Conservation (phyloP, 768 basidiomycete species). For the Lentinula detonsa region DNA sequence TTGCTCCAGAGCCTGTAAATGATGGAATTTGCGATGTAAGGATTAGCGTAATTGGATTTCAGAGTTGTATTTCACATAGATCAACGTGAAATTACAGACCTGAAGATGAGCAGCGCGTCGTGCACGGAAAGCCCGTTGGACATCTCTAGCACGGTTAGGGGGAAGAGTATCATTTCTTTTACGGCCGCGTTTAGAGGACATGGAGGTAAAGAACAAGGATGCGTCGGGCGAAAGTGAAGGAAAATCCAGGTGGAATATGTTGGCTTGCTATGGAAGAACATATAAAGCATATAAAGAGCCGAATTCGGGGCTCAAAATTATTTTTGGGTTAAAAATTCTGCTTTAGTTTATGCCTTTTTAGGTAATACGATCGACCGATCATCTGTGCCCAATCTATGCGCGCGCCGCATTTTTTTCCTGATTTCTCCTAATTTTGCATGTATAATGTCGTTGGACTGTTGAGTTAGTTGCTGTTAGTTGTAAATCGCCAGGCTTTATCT, state of each 20-base stretch:
- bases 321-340: background rate
- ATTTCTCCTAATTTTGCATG: background rate
- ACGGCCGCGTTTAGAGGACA: conserved; percentile 85
- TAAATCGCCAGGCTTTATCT: too few relatives aligned
- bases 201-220: conserved; percentile 21
- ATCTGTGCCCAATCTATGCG: background rate
- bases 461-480: too few relatives aligned
- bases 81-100: conserved; percentile 33
- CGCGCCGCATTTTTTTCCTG: background rate
- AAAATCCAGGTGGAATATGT: background rate
- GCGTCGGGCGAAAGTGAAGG: conserved; percentile 13
- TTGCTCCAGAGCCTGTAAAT: conserved; percentile 66
- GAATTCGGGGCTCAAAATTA: background rate
- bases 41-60: conserved; percentile 29
- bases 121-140: conserved; percentile 86
- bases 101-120: conserved; percentile 83
- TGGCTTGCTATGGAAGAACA: conserved; percentile 18
- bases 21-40: conserved; percentile 14
- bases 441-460: too few relatives aligned
- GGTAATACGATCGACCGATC: conserved; percentile 1
- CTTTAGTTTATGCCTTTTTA: background rate
- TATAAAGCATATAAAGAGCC: conserved; percentile 46
- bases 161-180: conserved; percentile 79
- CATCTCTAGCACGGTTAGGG: conserved; percentile 79
- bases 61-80: conserved; percentile 22